phyloP scores from a whole-genome alignment of 805 yeast genomes.

The Candida pini region DNA sequence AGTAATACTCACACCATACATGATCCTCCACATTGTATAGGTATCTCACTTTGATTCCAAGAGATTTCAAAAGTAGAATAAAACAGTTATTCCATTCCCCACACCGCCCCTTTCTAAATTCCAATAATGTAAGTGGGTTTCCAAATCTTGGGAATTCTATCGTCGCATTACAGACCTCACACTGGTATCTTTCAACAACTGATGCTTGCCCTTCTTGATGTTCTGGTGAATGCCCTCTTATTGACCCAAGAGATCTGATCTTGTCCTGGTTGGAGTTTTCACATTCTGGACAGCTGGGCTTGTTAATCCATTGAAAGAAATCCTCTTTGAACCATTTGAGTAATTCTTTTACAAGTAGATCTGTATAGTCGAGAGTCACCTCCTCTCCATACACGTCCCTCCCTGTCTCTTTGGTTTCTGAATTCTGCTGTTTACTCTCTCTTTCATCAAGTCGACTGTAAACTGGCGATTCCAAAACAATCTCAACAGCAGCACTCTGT shows the following conservation, averaged over 20 bases:
- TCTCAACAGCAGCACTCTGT: constrained; percentile 55
- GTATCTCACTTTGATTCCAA: constrained; percentile 62
- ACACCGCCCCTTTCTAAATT: constrained; percentile 72
- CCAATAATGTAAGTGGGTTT: constrained; percentile 54
- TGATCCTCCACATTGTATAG: constrained; percentile 91
- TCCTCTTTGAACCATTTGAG: constrained; percentile 68
- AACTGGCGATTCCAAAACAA: constrained; percentile 58
- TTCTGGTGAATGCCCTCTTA: constrained; percentile 42
- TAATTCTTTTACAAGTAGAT: constrained; percentile 51
- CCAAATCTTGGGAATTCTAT: constrained; percentile 75
- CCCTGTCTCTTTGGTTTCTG: constrained; percentile 10
- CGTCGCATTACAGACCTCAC: constrained; percentile 41
- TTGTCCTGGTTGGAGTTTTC: constrained; percentile 34
- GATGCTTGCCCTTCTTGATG: constrained; percentile 44
- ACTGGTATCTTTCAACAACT: constrained; percentile 58
- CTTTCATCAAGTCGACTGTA: constrained; percentile 39
- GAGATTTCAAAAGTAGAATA: constrained; percentile 58
- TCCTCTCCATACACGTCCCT: neutral
- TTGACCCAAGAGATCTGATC: constrained; percentile 33
- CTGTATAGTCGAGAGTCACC: constrained; percentile 43
- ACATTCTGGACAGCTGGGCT: constrained; percentile 57
- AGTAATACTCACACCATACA: constrained; percentile 92
- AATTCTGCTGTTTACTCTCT: no score
- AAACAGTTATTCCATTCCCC: constrained; percentile 96
- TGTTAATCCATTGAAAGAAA: constrained; percentile 81